Base-by-base conservation (phyloP, 345 rosid species). In the Camelina hispida region DNA sequence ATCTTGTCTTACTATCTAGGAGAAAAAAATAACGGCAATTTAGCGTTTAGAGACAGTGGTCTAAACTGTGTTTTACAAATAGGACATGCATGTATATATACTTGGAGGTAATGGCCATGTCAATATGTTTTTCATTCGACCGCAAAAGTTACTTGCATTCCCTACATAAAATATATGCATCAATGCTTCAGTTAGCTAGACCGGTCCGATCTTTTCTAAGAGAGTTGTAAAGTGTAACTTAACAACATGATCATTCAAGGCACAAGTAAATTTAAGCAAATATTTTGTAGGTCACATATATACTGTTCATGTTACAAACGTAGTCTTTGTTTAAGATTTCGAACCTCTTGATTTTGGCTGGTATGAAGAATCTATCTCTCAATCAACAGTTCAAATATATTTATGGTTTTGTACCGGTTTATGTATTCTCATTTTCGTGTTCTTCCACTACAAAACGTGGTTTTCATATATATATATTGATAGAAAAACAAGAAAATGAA, bases 101-200 rank as follows among this genome's bases (percentile, higher is more conserved):
- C 14, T 66, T 17, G 34, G 60, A 15, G 44, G 4, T 10, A 40
- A 40, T 40, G 61, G 14, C 28, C 23, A 67, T 48, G 61, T 16
- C 6, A 9, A 8, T 16, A 5, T 59, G 46, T 53, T 14, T 6
- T 51, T 25, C 18, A 16, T 38, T 66, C 37, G 25, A 59, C 15
- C 47, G 59, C 22, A 59, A 16, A 15, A 62, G 46, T 43, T 34
- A 61, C 18, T 69, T 76, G 50, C 40, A 68, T 52, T 28, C 30
- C 30, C 30, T 28, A 65, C 79, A 62, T 76, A 68, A 52, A 61
- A 43, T 32, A 52, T 52, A 35, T 55, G 50, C 50, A 56, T 56
- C 5, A 7, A 35, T 66, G n/a, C 48, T 66, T 35, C 57, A 23
- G 7, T 34, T 44, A 34, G 9, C 37, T 34, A 20, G 18, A 55